phyloP scores from a whole-genome alignment of 345 rosid genomes.

The Lumnitzera littorea region DNA sequence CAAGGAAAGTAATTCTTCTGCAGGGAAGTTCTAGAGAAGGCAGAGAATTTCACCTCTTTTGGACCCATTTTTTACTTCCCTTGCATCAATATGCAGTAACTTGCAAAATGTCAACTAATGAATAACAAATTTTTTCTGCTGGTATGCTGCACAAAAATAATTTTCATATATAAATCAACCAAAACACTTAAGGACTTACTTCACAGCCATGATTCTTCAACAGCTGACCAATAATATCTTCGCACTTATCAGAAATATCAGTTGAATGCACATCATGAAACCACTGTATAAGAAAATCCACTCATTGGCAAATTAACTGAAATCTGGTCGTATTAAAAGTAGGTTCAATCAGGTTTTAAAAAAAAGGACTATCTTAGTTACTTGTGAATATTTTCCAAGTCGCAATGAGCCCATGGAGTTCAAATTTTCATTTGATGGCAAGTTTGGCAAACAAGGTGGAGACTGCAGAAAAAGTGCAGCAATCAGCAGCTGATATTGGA shows the following conservation, averaged over 20 bases:
- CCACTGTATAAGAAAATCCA: slow-evolving; percentile 51
- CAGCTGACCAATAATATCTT: slow-evolving; percentile 52
- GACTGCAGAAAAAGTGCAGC: slow-evolving; percentile 34
- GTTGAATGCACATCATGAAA: slow-evolving; percentile 75
- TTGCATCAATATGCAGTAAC: no score
- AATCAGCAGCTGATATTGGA: background rate
- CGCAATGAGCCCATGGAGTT: slow-evolving; percentile 48
- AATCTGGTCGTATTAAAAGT: background rate
- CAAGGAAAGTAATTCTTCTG: no score
- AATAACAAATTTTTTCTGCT: no score
- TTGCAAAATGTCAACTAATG: no score
- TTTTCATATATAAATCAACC: background rate
- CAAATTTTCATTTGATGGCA: slow-evolving; percentile 33
- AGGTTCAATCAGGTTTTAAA: slow-evolving; percentile 1
- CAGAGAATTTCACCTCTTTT: no score
- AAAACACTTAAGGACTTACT: slow-evolving; percentile 27
- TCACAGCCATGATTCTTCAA: slow-evolving; percentile 63
- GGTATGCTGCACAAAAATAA: no score
- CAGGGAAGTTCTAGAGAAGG: no score
- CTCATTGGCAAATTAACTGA: background rate
- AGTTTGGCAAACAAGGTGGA: slow-evolving; percentile 67
- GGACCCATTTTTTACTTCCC: no score
- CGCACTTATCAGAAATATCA: slow-evolving; percentile 71
- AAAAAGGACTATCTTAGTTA: slow-evolving; percentile 9
- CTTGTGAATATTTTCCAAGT: slow-evolving; percentile 71